Percentiles rank a stretch among this genome's conserved stretches.
Conservation (phyloP, 495 filamentous ascomycete species). For the Pseudoneurospora amorphoporcata region DNA sequence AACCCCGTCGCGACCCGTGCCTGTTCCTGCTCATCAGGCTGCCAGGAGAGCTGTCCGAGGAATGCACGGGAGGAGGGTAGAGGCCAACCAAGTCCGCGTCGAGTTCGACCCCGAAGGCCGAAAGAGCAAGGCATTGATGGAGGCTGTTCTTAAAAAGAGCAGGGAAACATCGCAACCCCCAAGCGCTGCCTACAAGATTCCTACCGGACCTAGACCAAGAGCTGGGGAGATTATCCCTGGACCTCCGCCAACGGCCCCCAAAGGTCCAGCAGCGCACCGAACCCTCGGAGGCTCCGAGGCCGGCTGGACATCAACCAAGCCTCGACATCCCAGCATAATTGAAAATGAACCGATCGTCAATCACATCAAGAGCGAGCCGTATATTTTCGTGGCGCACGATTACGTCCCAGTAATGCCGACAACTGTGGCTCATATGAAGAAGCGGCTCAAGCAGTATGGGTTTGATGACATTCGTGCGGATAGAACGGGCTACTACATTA, state of each 20-base stretch:
- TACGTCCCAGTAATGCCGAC: conserved; percentile 80
- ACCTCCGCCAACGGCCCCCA: conserved; percentile 73
- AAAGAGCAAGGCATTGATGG: conserved; percentile 63
- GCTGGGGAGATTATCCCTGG: conserved; percentile 36
- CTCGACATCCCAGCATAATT: conserved; percentile 12
- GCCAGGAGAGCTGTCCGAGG: conserved; percentile 66
- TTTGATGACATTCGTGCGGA: conserved; percentile 74
- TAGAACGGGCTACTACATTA: conserved; percentile 77
- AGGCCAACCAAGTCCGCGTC: conserved; percentile 61
- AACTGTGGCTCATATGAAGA: conserved; percentile 77
- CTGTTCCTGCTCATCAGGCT: conserved; percentile 58
- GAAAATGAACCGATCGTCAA: conserved; percentile 43
- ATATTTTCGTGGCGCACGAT: conserved; percentile 80
- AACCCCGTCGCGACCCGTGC: conserved; percentile 30
- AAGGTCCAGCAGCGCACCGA: conserved; percentile 68
- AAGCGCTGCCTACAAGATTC: conserved; percentile 20
- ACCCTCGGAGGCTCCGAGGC: conserved; percentile 2
- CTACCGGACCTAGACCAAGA: conserved; percentile 27
- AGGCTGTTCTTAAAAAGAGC: conserved; percentile 56
- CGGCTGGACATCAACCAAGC: conserved; percentile 21
- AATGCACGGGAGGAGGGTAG: conserved; percentile 61
- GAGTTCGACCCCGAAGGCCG: conserved; percentile 81
- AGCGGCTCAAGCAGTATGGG: conserved; percentile 66
- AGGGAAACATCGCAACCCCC: conserved; percentile 31
- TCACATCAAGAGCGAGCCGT: conserved; percentile 70